Evolutionary conservation across 257 asterid genomes (phyloP), one percentile per base, ranked within the genome.

Genomic region (Fraxinus pennsylvanica): DNA sequence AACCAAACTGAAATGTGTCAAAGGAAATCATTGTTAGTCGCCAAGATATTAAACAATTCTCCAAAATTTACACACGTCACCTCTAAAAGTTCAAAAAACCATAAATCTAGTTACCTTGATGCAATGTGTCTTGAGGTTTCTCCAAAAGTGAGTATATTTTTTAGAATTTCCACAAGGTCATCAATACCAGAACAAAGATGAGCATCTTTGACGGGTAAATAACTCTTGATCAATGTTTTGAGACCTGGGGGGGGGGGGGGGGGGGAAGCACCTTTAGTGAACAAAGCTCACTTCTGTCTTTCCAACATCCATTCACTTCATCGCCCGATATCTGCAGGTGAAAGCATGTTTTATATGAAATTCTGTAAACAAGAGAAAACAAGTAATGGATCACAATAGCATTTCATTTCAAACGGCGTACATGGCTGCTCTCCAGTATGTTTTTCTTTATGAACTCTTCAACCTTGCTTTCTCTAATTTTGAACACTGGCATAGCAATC

Each of bases 401-500:
- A 14, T 47, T 25, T 59, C 75, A 39, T 47, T 25, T 50, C 75
- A 39, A 76, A 84, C 57, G 78, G 54, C 95, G 83, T 93, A 96
- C 99, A 63, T 87, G 87, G 84, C 90, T 88, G 79, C 75, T 87
- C 85, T 88, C 89, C 82, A 96, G 89, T 79, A 96, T 88, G 79
- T 87, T 88, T 81, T 86, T 91, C 87, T 82, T 94, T 57, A 93
- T 90, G 83, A 96, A 96, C 81, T 84, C 87, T 68, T 89, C 97
- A 80, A 96, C 90, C 86, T 91, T 95, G 36, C 80, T 90, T 79
- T 93, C 99, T 88, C 99, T 87, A 68, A 97, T 96, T 86, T 96
- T 98, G 74, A 93, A 93, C 78, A 93, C 98, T 68, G 99, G 89
- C 98, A 91, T 93, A 84, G 97, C 98, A 32, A 94, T 94, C 85